A percentile compares a stretch with the other conserved stretches of the same genome.
These are phyloP conservation scores for Penicillium soppii DNA, from an alignment of 495 filamentous ascomycete species.

Conservation along the genomic window DNA sequence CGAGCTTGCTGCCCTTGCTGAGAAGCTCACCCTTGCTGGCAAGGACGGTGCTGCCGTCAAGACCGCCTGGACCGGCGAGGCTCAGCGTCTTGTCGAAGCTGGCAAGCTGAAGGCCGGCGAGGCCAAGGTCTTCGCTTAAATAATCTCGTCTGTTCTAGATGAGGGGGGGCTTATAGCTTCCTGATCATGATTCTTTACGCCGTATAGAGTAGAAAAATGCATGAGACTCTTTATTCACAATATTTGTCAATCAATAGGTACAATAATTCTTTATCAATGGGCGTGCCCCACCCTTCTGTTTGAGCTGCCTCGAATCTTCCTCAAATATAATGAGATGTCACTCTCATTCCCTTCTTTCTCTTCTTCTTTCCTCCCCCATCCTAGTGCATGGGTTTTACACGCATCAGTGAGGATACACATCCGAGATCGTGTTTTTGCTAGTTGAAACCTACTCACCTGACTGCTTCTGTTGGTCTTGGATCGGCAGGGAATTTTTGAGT, in stretches of 20 bases:
- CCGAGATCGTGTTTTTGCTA: conserved; percentile 61
- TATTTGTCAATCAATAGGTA: background rate
- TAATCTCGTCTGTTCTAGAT: conserved; percentile 5
- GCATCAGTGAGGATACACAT: too few species aligned
- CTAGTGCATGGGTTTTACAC: too few species aligned
- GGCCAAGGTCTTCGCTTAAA: conserved; percentile 51
- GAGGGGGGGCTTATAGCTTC: background rate
- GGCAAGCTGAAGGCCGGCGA: conserved; percentile 86
- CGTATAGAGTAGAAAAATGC: conserved; percentile 12
- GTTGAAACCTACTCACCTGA: conserved; percentile 64
- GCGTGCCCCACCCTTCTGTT: too few species aligned
- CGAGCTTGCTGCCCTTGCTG: conserved; percentile 76
- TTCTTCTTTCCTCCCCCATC: too few species aligned
- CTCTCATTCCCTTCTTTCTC: too few species aligned
- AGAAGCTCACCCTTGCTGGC: conserved; percentile 62
- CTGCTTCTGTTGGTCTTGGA: too few species aligned
- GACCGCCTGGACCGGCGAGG: conserved; percentile 67
- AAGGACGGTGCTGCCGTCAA: conserved; percentile 61
- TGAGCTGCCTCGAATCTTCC: too few species aligned
- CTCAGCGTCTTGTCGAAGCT: conserved; percentile 67
- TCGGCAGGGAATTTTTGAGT: too few species aligned
- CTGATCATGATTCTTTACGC: conserved; percentile 9
- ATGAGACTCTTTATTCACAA: background rate
- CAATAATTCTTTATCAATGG: too few species aligned
- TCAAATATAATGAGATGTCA: too few species aligned